Base-by-base conservation (phyloP, 257 asterid species). In the Solanum phureja region DNA sequence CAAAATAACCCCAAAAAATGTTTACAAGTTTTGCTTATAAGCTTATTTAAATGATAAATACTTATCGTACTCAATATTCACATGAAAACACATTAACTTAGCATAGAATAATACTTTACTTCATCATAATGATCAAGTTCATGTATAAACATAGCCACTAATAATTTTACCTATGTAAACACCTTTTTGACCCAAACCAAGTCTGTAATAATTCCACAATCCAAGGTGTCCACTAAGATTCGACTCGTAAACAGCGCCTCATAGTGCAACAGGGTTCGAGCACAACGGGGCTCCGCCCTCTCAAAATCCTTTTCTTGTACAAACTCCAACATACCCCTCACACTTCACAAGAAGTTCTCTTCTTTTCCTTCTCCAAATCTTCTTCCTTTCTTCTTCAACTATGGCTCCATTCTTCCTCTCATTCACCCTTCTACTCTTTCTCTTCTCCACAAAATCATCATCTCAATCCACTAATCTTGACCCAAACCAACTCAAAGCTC, bases 401-500 rank as follows among this genome's bases (percentile, higher is more conserved):
- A 56, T 68, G 60, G 71, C 46, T 29, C 84, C 58, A 21, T 73
- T 84, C 34, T 52, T 24, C 88, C 84, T 76, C 88, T 5, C 76
- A 8, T 21, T 38, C 13, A 71, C 87, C 33, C 66, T 72, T 88
- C 86, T 89, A 89, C 18, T 84, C 89, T 35, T 88, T 35, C 88
- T 86, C 83, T 85, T 88, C 85, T 73, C 91, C 85, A 60, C 92
- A 79, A 79, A 44, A 14, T 79, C 82, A 37, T 89, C 69, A 52
- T 42, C 79, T 88, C 98, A 89, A 68, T 90, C 98, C 7, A 72
- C 96, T 52, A 12, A 74, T 74, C 98, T 96, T 29, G 98, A 95
- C 92, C 98, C 98, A 10, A 93, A 93, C 52, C 99, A 96, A 86
- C 93, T 94, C 21, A 83, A 92, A 75, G 98, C 98, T 21, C 98